A percentile compares a stretch with the other conserved stretches of the same genome.
Conservation (phyloP, 805 yeast genomes). For the Suhomyces sp. region DNA sequence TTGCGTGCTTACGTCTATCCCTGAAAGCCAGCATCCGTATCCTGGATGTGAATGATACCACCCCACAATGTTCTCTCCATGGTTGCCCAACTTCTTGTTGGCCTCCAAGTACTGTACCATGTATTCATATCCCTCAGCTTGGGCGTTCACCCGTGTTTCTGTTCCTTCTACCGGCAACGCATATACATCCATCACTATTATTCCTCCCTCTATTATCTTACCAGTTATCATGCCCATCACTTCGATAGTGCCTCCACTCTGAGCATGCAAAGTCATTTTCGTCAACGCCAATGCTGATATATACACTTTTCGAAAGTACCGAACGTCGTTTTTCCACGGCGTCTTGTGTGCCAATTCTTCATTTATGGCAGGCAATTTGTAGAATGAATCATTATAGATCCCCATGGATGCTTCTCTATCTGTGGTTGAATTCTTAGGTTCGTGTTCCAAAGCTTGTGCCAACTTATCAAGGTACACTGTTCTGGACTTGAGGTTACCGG, state of each 20-base stretch:
- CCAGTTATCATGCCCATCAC: conserved; percentile 96
- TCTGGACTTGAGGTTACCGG: neutral
- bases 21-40: conserved; percentile 95
- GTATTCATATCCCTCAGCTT: conserved; percentile 89
- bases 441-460: neutral
- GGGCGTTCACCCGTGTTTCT: conserved; percentile 93
- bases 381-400: conserved; percentile 40
- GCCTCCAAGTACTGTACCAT: conserved; percentile 80
- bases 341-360: conserved; percentile 12
- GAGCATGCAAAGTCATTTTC: conserved; percentile 78
- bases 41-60: conserved; percentile 99
- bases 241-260: conserved; percentile 82
- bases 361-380: conserved; percentile 10
- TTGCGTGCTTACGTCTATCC: conserved; percentile 91
- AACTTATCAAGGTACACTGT: conserved; percentile 3
- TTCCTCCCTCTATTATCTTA: conserved; percentile 49
- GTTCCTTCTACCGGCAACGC: conserved; percentile 94
- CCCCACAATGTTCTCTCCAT: conserved; percentile 73
- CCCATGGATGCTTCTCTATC: conserved; percentile 39
- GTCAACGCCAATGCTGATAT: conserved; percentile 69
- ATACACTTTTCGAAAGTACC: conserved; percentile 58
- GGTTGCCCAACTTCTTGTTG: conserved; percentile 43
- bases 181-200: conserved; percentile 77
- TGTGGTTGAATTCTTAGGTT: neutral
- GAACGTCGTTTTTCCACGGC: conserved; percentile 59